Evolutionary conservation across 2,329 filamentous ascomycete genomes (phyloP).

Genomic region (Xylaria sp.): DNA sequence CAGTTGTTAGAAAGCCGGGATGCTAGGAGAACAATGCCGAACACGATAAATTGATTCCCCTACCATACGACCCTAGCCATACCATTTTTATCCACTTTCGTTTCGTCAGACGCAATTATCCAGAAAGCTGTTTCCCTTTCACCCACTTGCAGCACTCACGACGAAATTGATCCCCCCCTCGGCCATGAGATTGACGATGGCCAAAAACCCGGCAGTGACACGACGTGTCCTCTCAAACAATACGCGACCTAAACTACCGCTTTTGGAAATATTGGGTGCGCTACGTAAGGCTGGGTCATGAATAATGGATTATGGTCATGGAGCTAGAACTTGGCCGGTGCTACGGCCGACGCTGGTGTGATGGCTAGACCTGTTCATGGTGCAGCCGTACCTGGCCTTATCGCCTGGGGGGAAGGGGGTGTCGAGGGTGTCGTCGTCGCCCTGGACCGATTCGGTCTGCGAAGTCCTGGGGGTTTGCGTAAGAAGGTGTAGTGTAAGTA

Average conservation of each 20-base stretch:
- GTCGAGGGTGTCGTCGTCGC: neutral
- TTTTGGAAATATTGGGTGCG: constrained; percentile 29
- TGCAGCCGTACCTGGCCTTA: neutral
- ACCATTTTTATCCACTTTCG: neutral
- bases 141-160: constrained; percentile 19
- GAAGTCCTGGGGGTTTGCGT: constrained; percentile 3
- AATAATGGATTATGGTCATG: neutral
- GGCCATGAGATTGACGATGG: constrained; percentile 15
- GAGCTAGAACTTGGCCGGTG: constrained; percentile 13
- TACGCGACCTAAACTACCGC: constrained; percentile 14
- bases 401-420: neutral
- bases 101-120: constrained; percentile 32
- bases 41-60: constrained; percentile 22
- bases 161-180: neutral
- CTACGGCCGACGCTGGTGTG: neutral
- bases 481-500: neutral
- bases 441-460: constrained; percentile 16
- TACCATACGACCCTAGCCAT: neutral
- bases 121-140: constrained; percentile 7
- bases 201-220: constrained; percentile 1
- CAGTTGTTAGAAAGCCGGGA: neutral
- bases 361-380: neutral
- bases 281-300: constrained; percentile 22
- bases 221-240: constrained; percentile 28
- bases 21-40: neutral